Evolutionary conservation across 108 stramenopile species (phyloP).

Genomic region (Nitzschia palea): DNA sequence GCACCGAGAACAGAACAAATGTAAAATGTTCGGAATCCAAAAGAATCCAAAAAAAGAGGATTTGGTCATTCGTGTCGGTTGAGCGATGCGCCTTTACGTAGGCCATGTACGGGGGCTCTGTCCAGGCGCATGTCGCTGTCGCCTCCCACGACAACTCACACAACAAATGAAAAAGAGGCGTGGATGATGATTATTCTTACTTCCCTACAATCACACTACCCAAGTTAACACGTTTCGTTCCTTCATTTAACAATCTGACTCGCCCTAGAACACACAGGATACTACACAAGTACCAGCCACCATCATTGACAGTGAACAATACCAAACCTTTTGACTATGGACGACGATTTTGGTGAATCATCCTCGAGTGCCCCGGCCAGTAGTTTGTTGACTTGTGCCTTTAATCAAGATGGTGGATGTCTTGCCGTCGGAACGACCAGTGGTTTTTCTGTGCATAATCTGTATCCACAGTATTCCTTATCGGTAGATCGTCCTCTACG

Average conservation of each 20-base stretch:
- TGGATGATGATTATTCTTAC: neutral
- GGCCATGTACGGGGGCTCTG: neutral
- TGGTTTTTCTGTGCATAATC: slow-evolving; percentile 96
- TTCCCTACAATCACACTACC: neutral
- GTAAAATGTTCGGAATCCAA: no score
- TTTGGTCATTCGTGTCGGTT: no score
- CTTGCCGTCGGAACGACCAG: slow-evolving; percentile 86
- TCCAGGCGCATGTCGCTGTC: neutral
- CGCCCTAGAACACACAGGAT: no score
- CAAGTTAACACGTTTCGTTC: neutral
- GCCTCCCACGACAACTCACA: neutral
- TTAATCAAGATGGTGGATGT: slow-evolving; percentile 92
- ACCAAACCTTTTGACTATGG: slow-evolving; percentile 17
- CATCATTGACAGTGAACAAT: no score
- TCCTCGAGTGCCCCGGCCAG: slow-evolving; percentile 17
- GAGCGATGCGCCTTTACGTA: no score
- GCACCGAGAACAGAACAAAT: no score
- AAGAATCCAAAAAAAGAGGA: no score
- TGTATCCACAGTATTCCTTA: slow-evolving; percentile 86
- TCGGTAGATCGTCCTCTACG: slow-evolving; percentile 74
- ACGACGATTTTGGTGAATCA: slow-evolving; percentile 25
- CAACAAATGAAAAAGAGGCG: neutral
- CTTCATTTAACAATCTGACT: neutral
- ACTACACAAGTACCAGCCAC: no score
- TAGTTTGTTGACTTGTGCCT: slow-evolving; percentile 65